Conservation (phyloP, 2,329 filamentous ascomycete genomes). For the Trichoderma sp. region DNA sequence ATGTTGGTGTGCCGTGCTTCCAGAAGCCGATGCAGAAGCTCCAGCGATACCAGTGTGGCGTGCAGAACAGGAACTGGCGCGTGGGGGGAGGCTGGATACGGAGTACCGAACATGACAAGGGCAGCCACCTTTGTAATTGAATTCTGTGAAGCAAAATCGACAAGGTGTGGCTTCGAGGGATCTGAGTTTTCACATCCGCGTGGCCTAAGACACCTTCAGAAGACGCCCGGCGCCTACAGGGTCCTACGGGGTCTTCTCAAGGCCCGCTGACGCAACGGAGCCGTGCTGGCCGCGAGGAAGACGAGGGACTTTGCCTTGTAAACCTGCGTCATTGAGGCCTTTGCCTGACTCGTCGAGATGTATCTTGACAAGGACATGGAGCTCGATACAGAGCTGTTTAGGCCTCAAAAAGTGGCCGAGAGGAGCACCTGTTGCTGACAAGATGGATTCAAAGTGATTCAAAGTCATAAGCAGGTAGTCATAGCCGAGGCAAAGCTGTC, state of each 20-base stretch:
- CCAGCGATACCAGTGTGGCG: background rate
- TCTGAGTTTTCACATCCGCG: background rate
- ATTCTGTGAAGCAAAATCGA: conserved; percentile 15
- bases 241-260: background rate
- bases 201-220: background rate
- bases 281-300: background rate
- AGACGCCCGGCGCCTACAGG: background rate
- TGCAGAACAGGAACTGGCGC: background rate
- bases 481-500: background rate
- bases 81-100: conserved; percentile 11
- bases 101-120: background rate
- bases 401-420: background rate
- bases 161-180: background rate
- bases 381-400: background rate
- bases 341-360: conserved; percentile 8
- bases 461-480: background rate
- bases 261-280: background rate
- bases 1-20: conserved; percentile 20
- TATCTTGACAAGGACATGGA: background rate
- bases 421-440: background rate
- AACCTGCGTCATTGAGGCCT: conserved; percentile 5
- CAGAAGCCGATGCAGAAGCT: conserved; percentile 21
- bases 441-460: background rate
- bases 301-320: background rate
- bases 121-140: conserved; percentile 18